These are phyloP conservation scores for Lodderomyces oxycetoniae DNA, from an alignment of 1,139 yeast genomes.

Conservation along the genomic window DNA sequence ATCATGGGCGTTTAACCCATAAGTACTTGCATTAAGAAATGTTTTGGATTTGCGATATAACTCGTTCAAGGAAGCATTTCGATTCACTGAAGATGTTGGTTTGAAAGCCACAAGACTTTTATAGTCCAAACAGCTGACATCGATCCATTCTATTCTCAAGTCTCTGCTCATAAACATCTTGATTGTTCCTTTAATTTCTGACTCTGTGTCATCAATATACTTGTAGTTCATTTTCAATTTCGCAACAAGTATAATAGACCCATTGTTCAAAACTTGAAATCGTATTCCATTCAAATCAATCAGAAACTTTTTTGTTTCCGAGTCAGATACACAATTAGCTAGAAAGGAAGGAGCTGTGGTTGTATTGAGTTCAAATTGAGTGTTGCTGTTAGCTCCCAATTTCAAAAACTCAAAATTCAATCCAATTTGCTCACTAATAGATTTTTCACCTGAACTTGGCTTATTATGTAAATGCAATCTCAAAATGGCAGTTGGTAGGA, in stretches of 20 bases:
- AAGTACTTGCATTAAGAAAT: slow-evolving; percentile 25
- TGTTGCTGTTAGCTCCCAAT: slow-evolving; percentile 20
- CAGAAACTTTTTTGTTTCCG: slow-evolving; percentile 50
- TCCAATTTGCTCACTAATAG: slow-evolving; percentile 10
- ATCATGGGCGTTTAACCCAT: slow-evolving; percentile 62
- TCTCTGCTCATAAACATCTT: slow-evolving; percentile 58
- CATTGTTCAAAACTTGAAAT: slow-evolving; percentile 63
- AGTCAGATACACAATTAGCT: slow-evolving; percentile 48
- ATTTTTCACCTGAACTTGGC: not conserved
- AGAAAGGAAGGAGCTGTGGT: slow-evolving; percentile 66
- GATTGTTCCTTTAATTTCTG: slow-evolving; percentile 55
- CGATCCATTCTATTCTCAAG: slow-evolving; percentile 68
- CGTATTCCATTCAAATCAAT: slow-evolving; percentile 59
- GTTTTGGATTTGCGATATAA: slow-evolving; percentile 25
- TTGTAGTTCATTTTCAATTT: slow-evolving; percentile 50
- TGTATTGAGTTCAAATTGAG: slow-evolving; percentile 58
- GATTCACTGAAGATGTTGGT: slow-evolving; percentile 18
- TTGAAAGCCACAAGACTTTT: slow-evolving; percentile 15
- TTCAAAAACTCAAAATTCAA: slow-evolving; percentile 10
- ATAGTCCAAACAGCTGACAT: slow-evolving; percentile 43
- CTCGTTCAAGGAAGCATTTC: slow-evolving; percentile 24
- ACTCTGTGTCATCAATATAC: slow-evolving; percentile 66
- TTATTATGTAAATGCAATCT: slow-evolving; percentile 12
- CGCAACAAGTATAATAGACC: slow-evolving; percentile 59
- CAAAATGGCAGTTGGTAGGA: slow-evolving; percentile 30